Evolutionary conservation across 2,329 filamentous ascomycete species (phyloP).

Genomic region (Alternaria triticimaculans): DNA sequence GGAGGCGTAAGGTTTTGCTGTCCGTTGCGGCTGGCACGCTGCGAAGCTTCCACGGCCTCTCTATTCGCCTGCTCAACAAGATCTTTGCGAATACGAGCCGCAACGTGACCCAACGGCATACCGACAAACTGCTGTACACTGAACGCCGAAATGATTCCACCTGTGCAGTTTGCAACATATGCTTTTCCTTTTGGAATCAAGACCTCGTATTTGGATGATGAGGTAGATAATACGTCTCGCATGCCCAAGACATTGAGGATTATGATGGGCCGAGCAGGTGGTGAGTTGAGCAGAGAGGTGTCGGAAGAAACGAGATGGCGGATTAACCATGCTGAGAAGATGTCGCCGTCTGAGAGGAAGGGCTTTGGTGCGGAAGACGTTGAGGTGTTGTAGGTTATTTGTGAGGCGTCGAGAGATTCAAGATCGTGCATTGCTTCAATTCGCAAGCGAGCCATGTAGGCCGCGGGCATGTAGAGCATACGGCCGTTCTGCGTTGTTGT

Average conservation of each 20-base stretch:
- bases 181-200: slow-evolving; percentile 19
- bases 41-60: slow-evolving; percentile 19
- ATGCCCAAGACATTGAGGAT: slow-evolving; percentile 35
- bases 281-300: slow-evolving; percentile 4
- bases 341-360: slow-evolving; percentile 30
- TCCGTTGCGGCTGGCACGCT: not conserved
- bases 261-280: slow-evolving; percentile 17
- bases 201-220: slow-evolving; percentile 5
- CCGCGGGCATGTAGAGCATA: slow-evolving; percentile 18
- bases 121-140: slow-evolving; percentile 16
- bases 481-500: slow-evolving; percentile 12
- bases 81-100: slow-evolving; percentile 29
- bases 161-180: slow-evolving; percentile 25
- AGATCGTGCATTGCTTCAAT: slow-evolving; percentile 16
- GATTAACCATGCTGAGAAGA: slow-evolving; percentile 20
- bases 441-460: slow-evolving; percentile 21
- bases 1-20: not conserved
- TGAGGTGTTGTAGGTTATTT: slow-evolving; percentile 8
- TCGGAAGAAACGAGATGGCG: slow-evolving; percentile 15
- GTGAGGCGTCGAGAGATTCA: not conserved
- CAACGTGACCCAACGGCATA: slow-evolving; percentile 28
- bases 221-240: slow-evolving; percentile 22
- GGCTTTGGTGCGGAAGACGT: slow-evolving; percentile 17
- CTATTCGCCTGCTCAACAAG: slow-evolving; percentile 25
- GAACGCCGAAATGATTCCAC: slow-evolving; percentile 13